Percentiles rank a stretch among this genome's conserved stretches.
Evolutionary conservation across 768 basidiomycete genomes (phyloP).

Genomic region (Boletus pseudo-olivaceus): DNA sequence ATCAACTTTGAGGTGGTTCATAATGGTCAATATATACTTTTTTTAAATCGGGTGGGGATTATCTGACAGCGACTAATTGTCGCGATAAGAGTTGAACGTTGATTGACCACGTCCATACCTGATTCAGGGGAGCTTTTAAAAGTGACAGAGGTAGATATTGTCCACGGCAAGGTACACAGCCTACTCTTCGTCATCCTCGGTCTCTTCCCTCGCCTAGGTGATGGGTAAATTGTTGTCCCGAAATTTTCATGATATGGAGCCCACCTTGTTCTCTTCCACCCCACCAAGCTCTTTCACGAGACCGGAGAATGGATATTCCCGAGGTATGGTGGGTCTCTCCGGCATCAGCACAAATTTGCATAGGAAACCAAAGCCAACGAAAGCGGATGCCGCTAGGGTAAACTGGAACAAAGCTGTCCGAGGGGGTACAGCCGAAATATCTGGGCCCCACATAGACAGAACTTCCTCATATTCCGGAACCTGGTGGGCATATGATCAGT

Average conservation of each 20-base stretch:
- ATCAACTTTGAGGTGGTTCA: background rate
- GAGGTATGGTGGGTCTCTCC: slow-evolving; percentile 61
- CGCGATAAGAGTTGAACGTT: background rate
- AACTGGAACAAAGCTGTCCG: slow-evolving; percentile 64
- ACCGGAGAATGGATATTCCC: slow-evolving; percentile 75
- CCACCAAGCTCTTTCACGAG: slow-evolving; percentile 78
- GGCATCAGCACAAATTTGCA: slow-evolving; percentile 55
- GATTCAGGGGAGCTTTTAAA: background rate
- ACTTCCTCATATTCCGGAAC: slow-evolving; percentile 79
- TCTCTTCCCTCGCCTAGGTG: slow-evolving; percentile 37
- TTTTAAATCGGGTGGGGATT: background rate
- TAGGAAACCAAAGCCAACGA: slow-evolving; percentile 59
- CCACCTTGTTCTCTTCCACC: slow-evolving; percentile 72
- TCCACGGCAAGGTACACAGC: slow-evolving; percentile 13
- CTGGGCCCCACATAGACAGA: slow-evolving; percentile 86
- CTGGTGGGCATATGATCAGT: slow-evolving; percentile 37
- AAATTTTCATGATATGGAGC: slow-evolving; percentile 12
- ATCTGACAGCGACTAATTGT: background rate
- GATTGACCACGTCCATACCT: background rate
- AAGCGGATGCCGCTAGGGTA: slow-evolving; percentile 54
- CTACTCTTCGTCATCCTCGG: slow-evolving; percentile 31
- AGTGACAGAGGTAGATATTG: slow-evolving; percentile 1
- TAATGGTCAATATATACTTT: background rate
- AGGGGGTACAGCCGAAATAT: slow-evolving; percentile 60
- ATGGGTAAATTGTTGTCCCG: slow-evolving; percentile 3